These are phyloP conservation scores for Talaromyces borbonicus DNA, from an alignment of 495 filamentous ascomycete genomes.

Conservation along the genomic window DNA sequence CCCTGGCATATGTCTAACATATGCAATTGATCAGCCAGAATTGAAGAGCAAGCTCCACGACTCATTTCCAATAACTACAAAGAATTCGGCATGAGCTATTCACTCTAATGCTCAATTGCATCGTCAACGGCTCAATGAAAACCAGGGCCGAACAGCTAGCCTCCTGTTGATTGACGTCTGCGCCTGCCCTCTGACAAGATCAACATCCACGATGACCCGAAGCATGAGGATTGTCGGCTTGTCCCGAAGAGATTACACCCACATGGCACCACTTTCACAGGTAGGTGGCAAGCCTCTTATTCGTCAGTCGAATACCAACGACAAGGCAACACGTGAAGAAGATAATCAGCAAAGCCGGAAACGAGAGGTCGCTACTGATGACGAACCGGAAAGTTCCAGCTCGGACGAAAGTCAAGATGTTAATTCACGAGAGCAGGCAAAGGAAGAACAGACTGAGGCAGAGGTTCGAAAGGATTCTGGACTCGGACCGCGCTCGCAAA, in stretches of 20 bases:
- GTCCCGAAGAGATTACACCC: neutral
- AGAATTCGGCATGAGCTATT: too few species aligned
- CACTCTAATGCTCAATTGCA: too few species aligned
- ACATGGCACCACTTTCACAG: constrained; percentile 11
- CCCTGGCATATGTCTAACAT: too few species aligned
- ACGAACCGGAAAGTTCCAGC: constrained; percentile 22
- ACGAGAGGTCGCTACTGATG: constrained; percentile 17
- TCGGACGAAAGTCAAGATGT: constrained; percentile 23
- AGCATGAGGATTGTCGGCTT: neutral
- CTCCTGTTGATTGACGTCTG: too few species aligned
- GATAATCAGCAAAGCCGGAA: neutral
- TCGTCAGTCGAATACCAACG: neutral
- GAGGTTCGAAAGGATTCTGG: neutral
- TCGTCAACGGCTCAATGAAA: too few species aligned
- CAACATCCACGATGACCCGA: neutral
- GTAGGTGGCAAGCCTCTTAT: constrained; percentile 4
- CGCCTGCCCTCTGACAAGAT: too few species aligned
- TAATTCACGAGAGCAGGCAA: neutral
- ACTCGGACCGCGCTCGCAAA: neutral
- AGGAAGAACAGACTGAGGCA: constrained; percentile 5
- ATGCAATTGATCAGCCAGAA: too few species aligned
- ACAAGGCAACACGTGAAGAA: neutral
- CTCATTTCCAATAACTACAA: too few species aligned
- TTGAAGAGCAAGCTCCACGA: too few species aligned
- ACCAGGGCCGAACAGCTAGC: too few species aligned